Evolutionary conservation across 2,329 filamentous ascomycete genomes (phyloP).

Genomic region (Beauveria sp.): DNA sequence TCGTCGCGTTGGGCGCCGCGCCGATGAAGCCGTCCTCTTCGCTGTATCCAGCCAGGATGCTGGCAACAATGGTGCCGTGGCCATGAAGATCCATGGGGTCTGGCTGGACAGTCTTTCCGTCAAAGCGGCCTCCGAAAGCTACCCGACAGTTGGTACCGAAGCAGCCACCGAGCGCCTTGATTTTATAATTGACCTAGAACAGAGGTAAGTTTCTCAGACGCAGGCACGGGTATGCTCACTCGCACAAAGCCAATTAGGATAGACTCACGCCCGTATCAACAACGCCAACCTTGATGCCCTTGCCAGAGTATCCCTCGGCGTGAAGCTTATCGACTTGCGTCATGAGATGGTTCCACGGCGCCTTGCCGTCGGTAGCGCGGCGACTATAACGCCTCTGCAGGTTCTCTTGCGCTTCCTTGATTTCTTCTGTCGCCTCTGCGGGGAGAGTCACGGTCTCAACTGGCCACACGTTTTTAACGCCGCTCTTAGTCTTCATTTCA

Average conservation of each 20-base stretch:
- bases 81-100: slow-evolving; percentile 50
- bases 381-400: neutral
- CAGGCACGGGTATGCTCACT: neutral
- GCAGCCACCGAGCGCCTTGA: slow-evolving; percentile 25
- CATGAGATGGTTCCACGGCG: neutral
- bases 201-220: neutral
- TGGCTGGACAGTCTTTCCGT: slow-evolving; percentile 47
- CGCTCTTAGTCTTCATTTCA: neutral
- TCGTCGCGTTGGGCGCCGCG: slow-evolving; percentile 46
- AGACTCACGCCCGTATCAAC: neutral
- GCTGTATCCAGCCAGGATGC: slow-evolving; percentile 52
- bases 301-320: neutral
- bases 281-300: neutral
- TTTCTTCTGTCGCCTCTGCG: neutral
- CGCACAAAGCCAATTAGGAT: neutral
- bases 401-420: neutral
- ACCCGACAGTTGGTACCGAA: slow-evolving; percentile 54
- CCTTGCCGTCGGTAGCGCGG: neutral
- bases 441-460: neutral
- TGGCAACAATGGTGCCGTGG: slow-evolving; percentile 55
- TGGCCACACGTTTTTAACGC: neutral
- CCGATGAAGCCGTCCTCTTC: slow-evolving; percentile 48
- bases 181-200: neutral
- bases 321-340: neutral
- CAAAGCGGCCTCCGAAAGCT: slow-evolving; percentile 48